Evolutionary conservation across 2,329 filamentous ascomycete species (phyloP), one percentile per base, ranked within the genome.

Genomic region (Sporothrix curviconia): DNA sequence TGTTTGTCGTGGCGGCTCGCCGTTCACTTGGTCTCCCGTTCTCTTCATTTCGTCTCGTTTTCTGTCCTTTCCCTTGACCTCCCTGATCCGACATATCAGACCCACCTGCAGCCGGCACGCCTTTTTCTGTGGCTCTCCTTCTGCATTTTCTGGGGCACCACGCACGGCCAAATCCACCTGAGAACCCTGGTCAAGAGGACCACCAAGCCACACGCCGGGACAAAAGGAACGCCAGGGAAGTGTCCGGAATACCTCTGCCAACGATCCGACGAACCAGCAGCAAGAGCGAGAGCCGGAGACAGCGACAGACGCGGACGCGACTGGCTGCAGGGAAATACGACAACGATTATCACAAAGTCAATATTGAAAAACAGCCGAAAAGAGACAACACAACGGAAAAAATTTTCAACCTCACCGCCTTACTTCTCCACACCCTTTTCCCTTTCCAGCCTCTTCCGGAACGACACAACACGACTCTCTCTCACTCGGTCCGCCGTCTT

Each of bases 321-420:
- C 22, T 28, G 34, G 24, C 50, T 30, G 50, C 39, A 42, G 34
- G 17, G 42, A 30, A 44, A 46, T 40, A 37, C 30, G 22, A 47
- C 40, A 12, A 39, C 39, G 19, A 37, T n/a, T 36, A 49, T 49
- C 54, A 32, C 40, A 56, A 40, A 39, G 43, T 56, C 37, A 46
- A 56, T 47, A 49, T 49, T 49, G 52, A 47, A 46, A 37, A 36
- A 44, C 17, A 39, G 15, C 32, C 34, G 22, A 40, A 51, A 51
- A 25, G 47, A 25, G 47, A 49, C 7, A 37, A n/a, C 49, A 34
- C 24, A 17, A 25, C 17, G 12, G 39, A 32, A 44, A 34, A 39
- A n/a, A 22, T 34, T 28, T 51, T 34, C 30, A 32, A 37, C 47
- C 55, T 44, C 55, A 57, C 55, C 55, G 55, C 55, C 39, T 57